Conservation (phyloP, 208 protist species). For the Endotrypanum monterogeii region DNA sequence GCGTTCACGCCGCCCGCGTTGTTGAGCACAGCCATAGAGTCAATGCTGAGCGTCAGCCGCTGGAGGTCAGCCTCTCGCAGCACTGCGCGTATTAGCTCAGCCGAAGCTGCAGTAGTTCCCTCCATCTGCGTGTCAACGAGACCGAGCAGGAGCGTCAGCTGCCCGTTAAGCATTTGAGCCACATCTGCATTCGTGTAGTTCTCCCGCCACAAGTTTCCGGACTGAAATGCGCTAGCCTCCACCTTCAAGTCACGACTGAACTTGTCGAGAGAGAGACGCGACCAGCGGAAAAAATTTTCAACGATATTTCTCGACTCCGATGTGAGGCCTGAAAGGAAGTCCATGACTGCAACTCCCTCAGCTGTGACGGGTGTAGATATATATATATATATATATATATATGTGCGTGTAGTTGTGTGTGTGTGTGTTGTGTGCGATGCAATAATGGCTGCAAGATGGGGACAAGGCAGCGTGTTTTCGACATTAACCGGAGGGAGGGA, state of each 20-base stretch:
- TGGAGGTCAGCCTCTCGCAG: slow-evolving; percentile 71
- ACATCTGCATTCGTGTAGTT: slow-evolving; percentile 55
- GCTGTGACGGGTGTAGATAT: not conserved
- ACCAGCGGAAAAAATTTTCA: slow-evolving; percentile 70
- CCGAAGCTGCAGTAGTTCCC: slow-evolving; percentile 42
- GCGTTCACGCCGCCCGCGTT: slow-evolving; percentile 53
- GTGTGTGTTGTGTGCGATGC: too few relatives aligned
- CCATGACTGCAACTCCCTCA: slow-evolving; percentile 7
- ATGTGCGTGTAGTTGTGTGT: not conserved
- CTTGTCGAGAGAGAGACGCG: slow-evolving; percentile 60
- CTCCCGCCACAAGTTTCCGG: slow-evolving; percentile 58
- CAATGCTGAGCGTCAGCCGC: slow-evolving; percentile 51
- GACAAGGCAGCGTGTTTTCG: too few relatives aligned
- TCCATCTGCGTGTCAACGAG: slow-evolving; percentile 58
- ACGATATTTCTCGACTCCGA: slow-evolving; percentile 49
- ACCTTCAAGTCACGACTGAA: slow-evolving; percentile 62
- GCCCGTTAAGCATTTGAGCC: slow-evolving; percentile 49
- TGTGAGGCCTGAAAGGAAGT: slow-evolving; percentile 55
- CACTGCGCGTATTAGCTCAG: slow-evolving; percentile 68
- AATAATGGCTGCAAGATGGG: too few relatives aligned
- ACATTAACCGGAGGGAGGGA: too few relatives aligned
- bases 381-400: not conserved
- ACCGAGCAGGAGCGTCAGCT: slow-evolving; percentile 57
- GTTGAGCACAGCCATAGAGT: slow-evolving; percentile 52
- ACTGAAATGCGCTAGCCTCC: slow-evolving; percentile 55